These are phyloP conservation scores for Aureobasidium sp. DNA, from an alignment of 2,329 filamentous ascomycete genomes.

Conservation along the genomic window DNA sequence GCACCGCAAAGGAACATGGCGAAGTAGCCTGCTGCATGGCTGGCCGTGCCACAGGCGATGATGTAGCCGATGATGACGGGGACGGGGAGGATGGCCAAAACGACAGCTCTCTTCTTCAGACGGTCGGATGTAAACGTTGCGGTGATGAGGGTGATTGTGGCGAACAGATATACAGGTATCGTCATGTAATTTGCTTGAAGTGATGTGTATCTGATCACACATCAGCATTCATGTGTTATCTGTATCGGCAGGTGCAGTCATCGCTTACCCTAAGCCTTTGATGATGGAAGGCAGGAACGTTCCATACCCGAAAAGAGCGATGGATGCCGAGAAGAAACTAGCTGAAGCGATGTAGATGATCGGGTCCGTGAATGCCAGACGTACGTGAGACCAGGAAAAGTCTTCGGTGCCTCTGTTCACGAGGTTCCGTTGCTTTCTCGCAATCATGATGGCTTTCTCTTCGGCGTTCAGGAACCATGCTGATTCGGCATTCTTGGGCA, in stretches of 20 bases:
- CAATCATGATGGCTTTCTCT: conserved; percentile 23
- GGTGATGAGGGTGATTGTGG: conserved; percentile 8
- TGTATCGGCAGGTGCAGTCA: not conserved
- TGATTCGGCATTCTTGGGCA: conserved; percentile 24
- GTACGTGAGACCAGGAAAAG: conserved; percentile 27
- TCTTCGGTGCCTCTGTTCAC: conserved; percentile 27
- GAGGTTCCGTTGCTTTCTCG: conserved; percentile 26
- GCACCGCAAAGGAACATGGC: conserved; percentile 27
- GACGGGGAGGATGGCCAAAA: conserved; percentile 26
- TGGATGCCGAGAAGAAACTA: conserved; percentile 31
- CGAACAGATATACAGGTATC: conserved; percentile 32
- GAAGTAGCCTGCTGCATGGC: conserved; percentile 18
- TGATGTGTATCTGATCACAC: conserved; percentile 18
- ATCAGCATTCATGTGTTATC: not conserved
- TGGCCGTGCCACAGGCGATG: conserved; percentile 27
- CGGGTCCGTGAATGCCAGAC: conserved; percentile 28
- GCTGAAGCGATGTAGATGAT: conserved; percentile 27
- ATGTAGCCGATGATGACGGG: conserved; percentile 30
- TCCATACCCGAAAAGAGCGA: conserved; percentile 31
- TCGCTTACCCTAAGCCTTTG: conserved; percentile 28
- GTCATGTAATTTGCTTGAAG: conserved; percentile 31
- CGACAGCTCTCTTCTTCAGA: conserved; percentile 26
- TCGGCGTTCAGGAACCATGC: conserved; percentile 26
- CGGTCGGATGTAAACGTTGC: conserved; percentile 13
- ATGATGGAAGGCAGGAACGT: conserved; percentile 33